Conservation (phyloP, 345 rosid species). For the Citrus unshiu region DNA sequence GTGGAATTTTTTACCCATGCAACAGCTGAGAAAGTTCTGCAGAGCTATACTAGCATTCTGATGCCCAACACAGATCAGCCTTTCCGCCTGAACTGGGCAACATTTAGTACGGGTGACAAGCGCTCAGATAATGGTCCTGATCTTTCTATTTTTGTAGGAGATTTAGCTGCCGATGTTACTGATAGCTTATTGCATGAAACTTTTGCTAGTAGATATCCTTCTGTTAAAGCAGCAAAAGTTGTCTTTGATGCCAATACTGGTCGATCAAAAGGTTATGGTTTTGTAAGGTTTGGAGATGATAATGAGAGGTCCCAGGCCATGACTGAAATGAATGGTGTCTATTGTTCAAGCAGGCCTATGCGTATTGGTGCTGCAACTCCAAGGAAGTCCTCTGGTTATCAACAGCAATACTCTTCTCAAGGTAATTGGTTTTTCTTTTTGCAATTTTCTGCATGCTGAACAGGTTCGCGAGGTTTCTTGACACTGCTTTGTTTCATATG, state of each 20-base stretch:
- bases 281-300: slow-evolving; percentile 97
- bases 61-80: slow-evolving; percentile 87
- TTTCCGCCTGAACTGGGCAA: slow-evolving; percentile 98
- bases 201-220: slow-evolving; percentile 67
- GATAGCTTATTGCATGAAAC: slow-evolving; percentile 71
- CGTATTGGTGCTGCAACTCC: slow-evolving; percentile 96
- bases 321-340: slow-evolving; percentile 91
- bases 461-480: background rate
- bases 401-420: slow-evolving; percentile 57
- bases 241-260: slow-evolving; percentile 91
- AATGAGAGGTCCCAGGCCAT: slow-evolving; percentile 75
- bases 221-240: slow-evolving; percentile 90
- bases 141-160: slow-evolving; percentile 95
- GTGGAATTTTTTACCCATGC: slow-evolving; percentile 81
- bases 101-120: slow-evolving; percentile 87
- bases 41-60: slow-evolving; percentile 51
- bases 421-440: slow-evolving; percentile 32
- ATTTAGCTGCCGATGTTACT: slow-evolving; percentile 89
- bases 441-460: background rate
- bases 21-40: slow-evolving; percentile 84
- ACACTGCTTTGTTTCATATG: background rate
- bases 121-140: slow-evolving; percentile 83
- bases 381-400: slow-evolving; percentile 79
- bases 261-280: slow-evolving; percentile 96
- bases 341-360: slow-evolving; percentile 94